Conservation (phyloP, 2,329 filamentous ascomycete genomes). For the Exophiala sp. region DNA sequence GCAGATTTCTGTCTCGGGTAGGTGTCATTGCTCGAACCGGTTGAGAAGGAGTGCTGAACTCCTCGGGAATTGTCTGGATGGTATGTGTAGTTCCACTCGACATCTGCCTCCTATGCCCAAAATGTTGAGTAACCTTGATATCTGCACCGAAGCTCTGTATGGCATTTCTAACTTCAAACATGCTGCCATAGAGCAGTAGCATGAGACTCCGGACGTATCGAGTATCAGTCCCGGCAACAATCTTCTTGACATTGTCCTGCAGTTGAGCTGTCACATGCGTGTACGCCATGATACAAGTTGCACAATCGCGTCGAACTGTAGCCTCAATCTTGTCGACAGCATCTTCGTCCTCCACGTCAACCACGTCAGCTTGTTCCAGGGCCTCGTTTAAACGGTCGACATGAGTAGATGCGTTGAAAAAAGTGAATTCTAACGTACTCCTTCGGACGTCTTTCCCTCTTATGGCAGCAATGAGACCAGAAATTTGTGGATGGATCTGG, state of each 20-base stretch:
- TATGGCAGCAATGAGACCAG: constrained; percentile 46
- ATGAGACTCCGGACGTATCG: constrained; percentile 58
- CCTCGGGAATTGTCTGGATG: constrained; percentile 33
- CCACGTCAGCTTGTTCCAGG: constrained; percentile 48
- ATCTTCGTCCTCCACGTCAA: constrained; percentile 50
- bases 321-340: constrained; percentile 39
- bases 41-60: constrained; percentile 30
- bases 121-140: constrained; percentile 27
- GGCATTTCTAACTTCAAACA: constrained; percentile 59
- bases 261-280: constrained; percentile 49
- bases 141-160: constrained; percentile 50
- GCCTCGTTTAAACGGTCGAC: constrained; percentile 56
- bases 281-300: constrained; percentile 50
- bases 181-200: constrained; percentile 56
- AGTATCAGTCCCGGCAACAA: constrained; percentile 54
- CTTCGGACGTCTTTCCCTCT: constrained; percentile 44
- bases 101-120: constrained; percentile 31
- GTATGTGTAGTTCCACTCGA: constrained; percentile 30
- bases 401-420: constrained; percentile 55
- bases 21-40: constrained; percentile 40
- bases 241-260: constrained; percentile 47
- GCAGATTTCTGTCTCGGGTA: constrained; percentile 42
- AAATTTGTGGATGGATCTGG: constrained; percentile 48
- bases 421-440: constrained; percentile 53
- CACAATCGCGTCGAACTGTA: constrained; percentile 45